Evolutionary conservation across 140 eudicot species (phyloP), one percentile per base, ranked within the genome.

Genomic region (Oenanthe javanica): DNA sequence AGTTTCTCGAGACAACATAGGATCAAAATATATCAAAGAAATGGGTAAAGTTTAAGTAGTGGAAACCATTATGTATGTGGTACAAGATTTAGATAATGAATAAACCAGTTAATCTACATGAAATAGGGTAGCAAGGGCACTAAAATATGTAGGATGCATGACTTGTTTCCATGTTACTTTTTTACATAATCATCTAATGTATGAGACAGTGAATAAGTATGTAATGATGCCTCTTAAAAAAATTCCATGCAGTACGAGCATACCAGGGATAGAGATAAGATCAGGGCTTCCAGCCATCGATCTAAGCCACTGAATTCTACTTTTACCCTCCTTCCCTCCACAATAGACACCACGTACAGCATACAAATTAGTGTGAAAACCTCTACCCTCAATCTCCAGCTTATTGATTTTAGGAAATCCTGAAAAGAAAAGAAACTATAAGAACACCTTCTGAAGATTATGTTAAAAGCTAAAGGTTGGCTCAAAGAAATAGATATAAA

Each of bases 261-360:
- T 89, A 95, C 99, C 99, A 80, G 93, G 91, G 84, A 95, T 91
- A 64, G 97, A 90, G 83, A 95, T 95, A 66, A 92, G 88, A 82
- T 95, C 99, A 75, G 99, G 99, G 84, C 99, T 95, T 82, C 99
- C 99, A 83, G 89, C 96, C 99, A 95, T 95, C 59, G 99, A 95
- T 83, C 99, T 84, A 71, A 95, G 98, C 99, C 99, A 95, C 81
- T 93, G 99, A 79, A 93, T 86, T 87, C 89, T 91, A 88, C 99
- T 95, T 85, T 91, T 93, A 67, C 99, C 99, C 82, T 95, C 99
- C 77, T 84, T 95, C 67, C 99, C 99, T 25, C 99, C 99, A 45
- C 97, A 89, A 84, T 95, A 95, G 77, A 67, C 77, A 77, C 99
- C 99, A 79, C 96, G 90, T 27, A 95, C 95, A 51, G 94, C 90